Evolutionary conservation across 805 yeast genomes (phyloP).

Genomic region (Blastobotrys terrestris): DNA sequence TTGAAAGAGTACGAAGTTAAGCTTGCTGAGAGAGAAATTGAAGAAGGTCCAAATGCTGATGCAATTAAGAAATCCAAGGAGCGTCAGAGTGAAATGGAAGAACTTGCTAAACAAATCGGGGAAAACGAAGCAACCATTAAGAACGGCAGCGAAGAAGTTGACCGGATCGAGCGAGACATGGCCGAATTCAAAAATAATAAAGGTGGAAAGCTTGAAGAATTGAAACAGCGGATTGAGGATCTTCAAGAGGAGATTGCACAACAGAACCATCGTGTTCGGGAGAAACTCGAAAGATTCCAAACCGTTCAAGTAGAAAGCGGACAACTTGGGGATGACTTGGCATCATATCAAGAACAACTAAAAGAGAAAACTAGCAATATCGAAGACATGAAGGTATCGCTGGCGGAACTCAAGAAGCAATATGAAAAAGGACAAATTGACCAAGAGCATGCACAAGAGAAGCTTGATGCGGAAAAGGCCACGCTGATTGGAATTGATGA

Average conservation of each 20-base stretch:
- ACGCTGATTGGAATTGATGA: constrained; percentile 65
- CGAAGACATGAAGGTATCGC: constrained; percentile 29
- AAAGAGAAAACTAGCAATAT: constrained; percentile 33
- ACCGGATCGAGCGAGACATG: constrained; percentile 64
- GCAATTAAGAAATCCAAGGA: constrained; percentile 25
- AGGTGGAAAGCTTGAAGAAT: constrained; percentile 66
- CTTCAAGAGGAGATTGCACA: constrained; percentile 34
- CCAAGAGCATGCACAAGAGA: constrained; percentile 25
- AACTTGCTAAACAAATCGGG: constrained; percentile 35
- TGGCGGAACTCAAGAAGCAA: constrained; percentile 28
- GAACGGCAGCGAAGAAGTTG: constrained; percentile 40
- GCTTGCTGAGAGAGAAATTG: constrained; percentile 23
- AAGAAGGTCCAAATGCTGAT: constrained; percentile 23
- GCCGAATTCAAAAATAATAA: constrained; percentile 74
- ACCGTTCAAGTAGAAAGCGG: constrained; percentile 63
- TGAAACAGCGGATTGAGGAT: constrained; percentile 33
- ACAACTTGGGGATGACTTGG: constrained; percentile 54
- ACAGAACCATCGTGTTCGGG: constrained; percentile 38
- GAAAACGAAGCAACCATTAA: constrained; percentile 32
- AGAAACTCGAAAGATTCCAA: constrained; percentile 51
- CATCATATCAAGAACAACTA: constrained; percentile 38
- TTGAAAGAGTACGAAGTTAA: constrained; percentile 29
- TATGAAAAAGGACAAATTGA: constrained; percentile 27
- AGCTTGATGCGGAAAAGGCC: constrained; percentile 47
- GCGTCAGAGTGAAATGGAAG: constrained; percentile 42